phyloP scores from a whole-genome alignment of 169 alveolate species.

The Plasmodium yoelii region DNA sequence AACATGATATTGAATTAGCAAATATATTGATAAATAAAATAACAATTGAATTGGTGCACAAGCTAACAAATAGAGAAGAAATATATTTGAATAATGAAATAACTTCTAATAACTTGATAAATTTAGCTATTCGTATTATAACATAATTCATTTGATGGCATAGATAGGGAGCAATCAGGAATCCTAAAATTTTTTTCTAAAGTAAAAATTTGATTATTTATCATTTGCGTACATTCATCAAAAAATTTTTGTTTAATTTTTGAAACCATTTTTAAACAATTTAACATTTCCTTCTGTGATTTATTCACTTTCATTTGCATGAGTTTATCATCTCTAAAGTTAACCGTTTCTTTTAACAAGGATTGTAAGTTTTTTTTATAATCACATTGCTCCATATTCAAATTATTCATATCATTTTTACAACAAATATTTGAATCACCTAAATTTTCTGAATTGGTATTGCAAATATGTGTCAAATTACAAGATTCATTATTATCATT shows the following conservation, averaged over 20 bases:
- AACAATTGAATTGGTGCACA: too few species aligned
- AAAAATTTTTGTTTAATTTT: conserved; percentile 63
- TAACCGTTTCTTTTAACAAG: conserved; percentile 43
- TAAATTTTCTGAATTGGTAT: neutral
- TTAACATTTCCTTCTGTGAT: conserved; percentile 61
- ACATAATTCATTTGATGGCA: conserved; percentile 39
- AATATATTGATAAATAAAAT: too few species aligned
- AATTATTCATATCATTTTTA: neutral
- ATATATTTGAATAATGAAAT: too few species aligned
- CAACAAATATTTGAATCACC: neutral
- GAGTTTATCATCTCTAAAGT: conserved; percentile 40
- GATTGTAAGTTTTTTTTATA: conserved; percentile 16
- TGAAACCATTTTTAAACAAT: conserved; percentile 64
- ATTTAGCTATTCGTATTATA: conserved; percentile 17
- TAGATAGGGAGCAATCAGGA: conserved; percentile 55
- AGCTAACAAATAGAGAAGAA: too few species aligned
- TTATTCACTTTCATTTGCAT: conserved; percentile 14
- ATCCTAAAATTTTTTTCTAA: conserved; percentile 65
- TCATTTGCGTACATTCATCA: conserved; percentile 74
- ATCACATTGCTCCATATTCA: conserved; percentile 5
- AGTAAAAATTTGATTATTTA: conserved; percentile 50
- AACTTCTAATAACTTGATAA: too few species aligned
- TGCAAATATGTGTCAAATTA: neutral
- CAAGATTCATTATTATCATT: too few species aligned
- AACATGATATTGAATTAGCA: too few species aligned